A percentile compares a stretch with the other conserved stretches of the same genome.
Conservation (phyloP, 305 asterid species). For the Plantago rigida region DNA sequence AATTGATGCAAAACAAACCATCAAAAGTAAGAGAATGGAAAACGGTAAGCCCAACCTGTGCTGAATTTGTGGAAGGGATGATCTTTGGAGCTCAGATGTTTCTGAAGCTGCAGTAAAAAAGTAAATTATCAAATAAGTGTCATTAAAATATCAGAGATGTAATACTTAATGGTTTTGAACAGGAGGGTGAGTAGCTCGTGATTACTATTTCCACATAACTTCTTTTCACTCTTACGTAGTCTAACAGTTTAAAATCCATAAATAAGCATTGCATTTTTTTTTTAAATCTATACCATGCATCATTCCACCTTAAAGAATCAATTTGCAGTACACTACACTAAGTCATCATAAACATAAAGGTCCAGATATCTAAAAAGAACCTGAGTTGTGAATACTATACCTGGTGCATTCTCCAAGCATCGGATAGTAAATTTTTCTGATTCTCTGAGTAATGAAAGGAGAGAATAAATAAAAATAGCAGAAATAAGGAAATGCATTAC, state of each 20-base stretch:
- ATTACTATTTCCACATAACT: no score
- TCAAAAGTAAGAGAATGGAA: constrained; percentile 16
- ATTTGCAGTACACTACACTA: no score
- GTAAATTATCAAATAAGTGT: not conserved
- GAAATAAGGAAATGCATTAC: constrained; percentile 11
- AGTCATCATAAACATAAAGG: no score
- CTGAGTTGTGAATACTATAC: constrained; percentile 31
- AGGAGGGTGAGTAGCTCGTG: not conserved
- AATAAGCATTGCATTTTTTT: no score
- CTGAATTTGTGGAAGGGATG: constrained; percentile 93
- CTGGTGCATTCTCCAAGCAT: constrained; percentile 95
- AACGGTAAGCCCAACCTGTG: constrained; percentile 54
- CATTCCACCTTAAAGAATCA: no score
- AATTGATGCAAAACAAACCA: constrained; percentile 15
- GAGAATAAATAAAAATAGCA: constrained; percentile 10
- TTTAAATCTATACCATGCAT: no score
- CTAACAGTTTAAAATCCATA: no score
- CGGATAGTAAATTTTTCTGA: constrained; percentile 84
- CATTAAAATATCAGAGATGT: constrained; percentile 1
- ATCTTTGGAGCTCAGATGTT: constrained; percentile 60
- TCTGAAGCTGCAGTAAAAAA: constrained; percentile 64
- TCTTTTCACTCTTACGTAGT: no score
- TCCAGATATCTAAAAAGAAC: not conserved
- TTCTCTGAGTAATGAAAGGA: constrained; percentile 45
- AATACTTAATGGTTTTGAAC: constrained; percentile 10